phyloP scores from a whole-genome alignment of 129 eudicot genomes.

The Mikania micrantha region DNA sequence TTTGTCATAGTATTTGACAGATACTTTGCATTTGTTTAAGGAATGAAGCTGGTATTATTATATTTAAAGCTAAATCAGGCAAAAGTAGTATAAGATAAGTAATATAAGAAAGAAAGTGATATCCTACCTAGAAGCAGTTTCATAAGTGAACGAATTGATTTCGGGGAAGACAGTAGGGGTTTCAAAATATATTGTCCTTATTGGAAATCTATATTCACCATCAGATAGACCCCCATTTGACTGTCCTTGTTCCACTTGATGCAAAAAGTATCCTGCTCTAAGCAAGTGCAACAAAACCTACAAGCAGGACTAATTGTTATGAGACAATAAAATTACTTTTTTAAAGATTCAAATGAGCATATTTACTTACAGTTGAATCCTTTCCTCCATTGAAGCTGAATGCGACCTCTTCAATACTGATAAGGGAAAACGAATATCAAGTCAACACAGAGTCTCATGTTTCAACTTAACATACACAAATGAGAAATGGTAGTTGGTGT shows the following conservation, averaged over 20 bases:
- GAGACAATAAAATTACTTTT: not conserved
- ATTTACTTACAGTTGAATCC: slow-evolving; percentile 87
- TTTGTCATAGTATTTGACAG: not conserved
- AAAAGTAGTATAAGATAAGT: not conserved
- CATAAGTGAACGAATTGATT: slow-evolving; percentile 90
- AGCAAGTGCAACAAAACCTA: slow-evolving; percentile 88
- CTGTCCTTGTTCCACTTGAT: slow-evolving; percentile 37
- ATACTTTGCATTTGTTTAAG: not conserved
- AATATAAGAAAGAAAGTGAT: slow-evolving; percentile 1
- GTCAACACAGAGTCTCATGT: not conserved
- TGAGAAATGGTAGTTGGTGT: not conserved
- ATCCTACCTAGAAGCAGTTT: slow-evolving; percentile 53
- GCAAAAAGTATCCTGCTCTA: slow-evolving; percentile 76
- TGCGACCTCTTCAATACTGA: slow-evolving; percentile 89
- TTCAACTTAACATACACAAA: not conserved
- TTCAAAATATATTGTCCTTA: slow-evolving; percentile 85
- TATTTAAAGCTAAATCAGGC: not conserved
- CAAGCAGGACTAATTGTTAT: not conserved
- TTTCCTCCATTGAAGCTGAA: slow-evolving; percentile 99
- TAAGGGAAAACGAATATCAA: slow-evolving; percentile 14
- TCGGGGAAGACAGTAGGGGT: slow-evolving; percentile 74
- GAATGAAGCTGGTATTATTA: not conserved
- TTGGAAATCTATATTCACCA: slow-evolving; percentile 44
- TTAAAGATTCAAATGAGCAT: not conserved
- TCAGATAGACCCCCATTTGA: slow-evolving; percentile 33